Evolutionary conservation across 2,329 filamentous ascomycete species (phyloP).

Genomic region (Volutella citrinella): DNA sequence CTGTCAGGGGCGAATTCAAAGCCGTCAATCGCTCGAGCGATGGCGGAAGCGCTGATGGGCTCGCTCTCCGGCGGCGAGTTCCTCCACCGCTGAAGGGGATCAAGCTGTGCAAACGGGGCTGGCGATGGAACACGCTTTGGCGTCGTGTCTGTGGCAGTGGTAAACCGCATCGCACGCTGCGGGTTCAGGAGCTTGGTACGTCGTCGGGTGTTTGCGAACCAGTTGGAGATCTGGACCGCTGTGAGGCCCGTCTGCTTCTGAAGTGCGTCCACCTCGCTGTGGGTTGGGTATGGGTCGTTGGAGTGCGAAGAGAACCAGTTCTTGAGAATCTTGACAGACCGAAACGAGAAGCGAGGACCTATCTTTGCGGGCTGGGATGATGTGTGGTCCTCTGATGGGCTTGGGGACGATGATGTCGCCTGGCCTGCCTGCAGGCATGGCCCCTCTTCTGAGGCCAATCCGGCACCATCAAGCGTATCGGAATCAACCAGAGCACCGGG

Average conservation of each 20-base stretch:
- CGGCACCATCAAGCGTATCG: no score
- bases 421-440: no score
- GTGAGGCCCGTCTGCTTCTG: slow-evolving; percentile 69
- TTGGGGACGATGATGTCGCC: no score
- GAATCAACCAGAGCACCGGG: no score
- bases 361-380: slow-evolving; percentile 16
- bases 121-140: slow-evolving; percentile 38
- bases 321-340: slow-evolving; percentile 14
- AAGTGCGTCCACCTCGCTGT: slow-evolving; percentile 73
- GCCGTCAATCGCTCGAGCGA: slow-evolving; percentile 17
- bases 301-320: slow-evolving; percentile 15
- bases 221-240: slow-evolving; percentile 76
- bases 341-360: slow-evolving; percentile 19
- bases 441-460: no score
- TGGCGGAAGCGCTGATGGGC: slow-evolving; percentile 19
- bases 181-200: slow-evolving; percentile 66
- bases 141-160: slow-evolving; percentile 32
- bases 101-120: slow-evolving; percentile 15
- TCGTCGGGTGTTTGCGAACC: slow-evolving; percentile 80
- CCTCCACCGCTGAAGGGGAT: slow-evolving; percentile 22
- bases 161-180: slow-evolving; percentile 47
- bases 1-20: not conserved
- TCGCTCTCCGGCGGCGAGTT: slow-evolving; percentile 25
- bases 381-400: no score
- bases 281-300: slow-evolving; percentile 78